phyloP scores from a whole-genome alignment of 768 basidiomycete genomes.

The Lenzites betulinus region DNA sequence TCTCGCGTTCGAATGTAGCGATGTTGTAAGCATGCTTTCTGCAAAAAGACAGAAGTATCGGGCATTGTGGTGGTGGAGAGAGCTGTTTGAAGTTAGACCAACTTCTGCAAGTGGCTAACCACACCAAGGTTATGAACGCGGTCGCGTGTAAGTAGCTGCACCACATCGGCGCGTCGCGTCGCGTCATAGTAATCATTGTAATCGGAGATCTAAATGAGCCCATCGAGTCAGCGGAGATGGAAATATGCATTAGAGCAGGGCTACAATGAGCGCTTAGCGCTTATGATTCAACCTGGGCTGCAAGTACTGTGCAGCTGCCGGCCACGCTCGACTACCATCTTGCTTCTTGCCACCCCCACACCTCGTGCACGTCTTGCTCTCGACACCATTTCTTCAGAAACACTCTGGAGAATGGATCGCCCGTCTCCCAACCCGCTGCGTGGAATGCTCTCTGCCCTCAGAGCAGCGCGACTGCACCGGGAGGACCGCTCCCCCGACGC shows the following conservation, averaged over 20 bases:
- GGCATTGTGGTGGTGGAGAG: background rate
- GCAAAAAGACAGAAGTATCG: slow-evolving; percentile 45
- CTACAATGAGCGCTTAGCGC: too few species aligned
- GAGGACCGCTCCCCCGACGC: background rate
- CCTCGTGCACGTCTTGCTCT: background rate
- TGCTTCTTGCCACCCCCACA: too few species aligned
- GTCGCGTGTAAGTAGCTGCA: background rate
- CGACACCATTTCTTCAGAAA: background rate
- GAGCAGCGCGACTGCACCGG: background rate
- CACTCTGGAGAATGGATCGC: background rate
- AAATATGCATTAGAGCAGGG: background rate
- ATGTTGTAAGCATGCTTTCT: slow-evolving; percentile 74
- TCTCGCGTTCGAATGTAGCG: slow-evolving; percentile 78
- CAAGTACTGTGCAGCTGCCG: too few species aligned
- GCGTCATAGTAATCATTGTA: background rate
- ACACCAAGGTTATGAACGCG: background rate
- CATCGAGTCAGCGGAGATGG: background rate
- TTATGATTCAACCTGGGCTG: too few species aligned
- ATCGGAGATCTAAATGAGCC: background rate
- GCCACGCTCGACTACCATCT: too few species aligned
- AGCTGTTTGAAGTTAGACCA: background rate
- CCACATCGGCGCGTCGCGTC: background rate
- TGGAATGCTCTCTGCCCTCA: slow-evolving; percentile 1
- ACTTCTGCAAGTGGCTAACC: background rate
- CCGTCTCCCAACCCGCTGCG: background rate